phyloP scores from a whole-genome alignment of 768 basidiomycete genomes.

The Termitomyces titanicus region DNA sequence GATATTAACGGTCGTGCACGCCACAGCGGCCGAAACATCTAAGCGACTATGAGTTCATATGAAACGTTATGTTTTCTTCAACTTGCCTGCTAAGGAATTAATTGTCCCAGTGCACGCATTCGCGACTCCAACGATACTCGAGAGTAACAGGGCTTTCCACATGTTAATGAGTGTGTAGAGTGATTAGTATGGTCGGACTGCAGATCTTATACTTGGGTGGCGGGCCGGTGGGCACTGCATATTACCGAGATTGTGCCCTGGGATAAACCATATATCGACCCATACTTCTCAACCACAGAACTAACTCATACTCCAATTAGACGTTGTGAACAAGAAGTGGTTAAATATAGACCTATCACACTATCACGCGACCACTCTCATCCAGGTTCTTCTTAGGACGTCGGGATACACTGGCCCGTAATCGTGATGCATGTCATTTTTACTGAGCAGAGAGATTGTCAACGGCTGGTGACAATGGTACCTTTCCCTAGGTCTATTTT shows the following conservation, averaged over 20 bases:
- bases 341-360: slow-evolving; percentile 4
- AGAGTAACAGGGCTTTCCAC: slow-evolving; percentile 8
- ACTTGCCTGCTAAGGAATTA: slow-evolving; percentile 38
- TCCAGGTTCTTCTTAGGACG: not conserved
- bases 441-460: not conserved
- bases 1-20: slow-evolving; percentile 57
- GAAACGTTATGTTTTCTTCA: slow-evolving; percentile 3
- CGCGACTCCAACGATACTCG: slow-evolving; percentile 7
- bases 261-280: not conserved
- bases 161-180: slow-evolving; percentile 1
- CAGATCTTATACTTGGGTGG: slow-evolving; percentile 9
- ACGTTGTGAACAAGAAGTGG: not conserved
- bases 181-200: not conserved
- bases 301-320: not conserved
- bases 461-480: not conserved
- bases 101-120: slow-evolving; percentile 49
- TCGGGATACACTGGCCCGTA: not conserved
- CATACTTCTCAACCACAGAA: not conserved
- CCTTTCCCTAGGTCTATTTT: too few species aligned
- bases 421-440: not conserved
- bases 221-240: slow-evolving; percentile 7
- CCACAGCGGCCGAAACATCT: slow-evolving; percentile 47
- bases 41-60: not conserved
- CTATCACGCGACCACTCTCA: slow-evolving; percentile 1
- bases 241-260: slow-evolving; percentile 2